Evolutionary conservation across 768 basidiomycete species (phyloP).

Genomic region (Boletus rex-veris): DNA sequence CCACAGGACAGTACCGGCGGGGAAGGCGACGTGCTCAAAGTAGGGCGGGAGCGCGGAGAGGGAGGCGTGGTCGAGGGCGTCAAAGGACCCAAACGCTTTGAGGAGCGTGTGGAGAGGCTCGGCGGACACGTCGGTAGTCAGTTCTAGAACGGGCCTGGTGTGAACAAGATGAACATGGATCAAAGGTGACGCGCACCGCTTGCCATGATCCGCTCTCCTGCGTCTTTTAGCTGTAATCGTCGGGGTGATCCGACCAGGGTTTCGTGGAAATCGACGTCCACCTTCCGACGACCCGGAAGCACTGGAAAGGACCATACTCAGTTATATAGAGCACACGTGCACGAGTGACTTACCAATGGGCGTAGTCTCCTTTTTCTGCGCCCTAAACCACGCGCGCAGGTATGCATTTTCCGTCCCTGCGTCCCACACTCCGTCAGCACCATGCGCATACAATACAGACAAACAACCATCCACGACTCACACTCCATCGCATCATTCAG

Average conservation of each 20-base stretch:
- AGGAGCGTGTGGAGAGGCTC: constrained; percentile 76
- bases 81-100: constrained; percentile 77
- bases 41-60: constrained; percentile 67
- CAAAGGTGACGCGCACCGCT: constrained; percentile 39
- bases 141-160: constrained; percentile 6
- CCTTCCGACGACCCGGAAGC: constrained; percentile 56
- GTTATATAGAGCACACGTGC: background rate
- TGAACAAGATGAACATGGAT: background rate
- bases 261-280: constrained; percentile 43
- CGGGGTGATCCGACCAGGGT: constrained; percentile 59
- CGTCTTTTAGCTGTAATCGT: constrained; percentile 62
- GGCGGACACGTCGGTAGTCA: constrained; percentile 32
- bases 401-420: constrained; percentile 93
- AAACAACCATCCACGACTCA: constrained; percentile 38
- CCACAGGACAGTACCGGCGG: constrained; percentile 68
- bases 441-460: background rate
- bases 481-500: constrained; percentile 93
- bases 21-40: constrained; percentile 59
- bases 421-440: constrained; percentile 6
- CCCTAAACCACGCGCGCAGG: constrained; percentile 72
- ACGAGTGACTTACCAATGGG: constrained; percentile 40
- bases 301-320: constrained; percentile 28
- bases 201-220: constrained; percentile 68
- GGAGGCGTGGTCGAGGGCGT: constrained; percentile 49
- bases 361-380: constrained; percentile 54